These are phyloP conservation scores for Auriscalpium microsporum DNA, from an alignment of 768 basidiomycete species.

Conservation along the genomic window DNA sequence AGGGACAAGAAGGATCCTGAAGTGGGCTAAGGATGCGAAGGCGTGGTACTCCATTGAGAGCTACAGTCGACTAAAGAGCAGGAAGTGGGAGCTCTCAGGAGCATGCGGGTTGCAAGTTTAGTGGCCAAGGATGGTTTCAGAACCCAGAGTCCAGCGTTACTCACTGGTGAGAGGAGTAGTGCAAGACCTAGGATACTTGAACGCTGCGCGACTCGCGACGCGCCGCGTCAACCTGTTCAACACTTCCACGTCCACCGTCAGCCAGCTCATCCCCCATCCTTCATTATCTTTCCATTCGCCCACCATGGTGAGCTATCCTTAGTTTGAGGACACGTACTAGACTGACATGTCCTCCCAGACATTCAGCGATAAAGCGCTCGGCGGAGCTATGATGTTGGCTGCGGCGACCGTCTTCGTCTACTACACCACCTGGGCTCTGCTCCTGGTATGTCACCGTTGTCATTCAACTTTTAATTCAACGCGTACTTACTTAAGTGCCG, in stretches of 20 bases:
- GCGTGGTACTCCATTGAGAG: constrained; percentile 55
- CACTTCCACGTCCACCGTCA: neutral
- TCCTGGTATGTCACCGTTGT: constrained; percentile 51
- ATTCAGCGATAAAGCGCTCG: constrained; percentile 72
- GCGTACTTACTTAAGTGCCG: neutral
- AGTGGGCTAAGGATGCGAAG: constrained; percentile 78
- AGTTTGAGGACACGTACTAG: neutral
- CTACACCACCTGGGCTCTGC: constrained; percentile 86
- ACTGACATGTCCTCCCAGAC: constrained; percentile 37
- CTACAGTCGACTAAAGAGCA: neutral
- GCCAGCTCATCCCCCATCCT: neutral
- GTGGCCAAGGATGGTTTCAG: too few species aligned
- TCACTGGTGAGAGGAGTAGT: too few species aligned
- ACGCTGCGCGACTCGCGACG: neutral
- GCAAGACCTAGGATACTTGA: too few species aligned
- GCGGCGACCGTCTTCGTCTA: constrained; percentile 76
- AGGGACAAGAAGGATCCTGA: constrained; percentile 80
- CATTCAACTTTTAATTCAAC: neutral
- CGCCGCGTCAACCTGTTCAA: neutral
- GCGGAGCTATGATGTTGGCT: constrained; percentile 69
- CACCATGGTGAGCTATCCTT: neutral
- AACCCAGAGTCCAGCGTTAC: too few species aligned
- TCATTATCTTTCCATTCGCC: neutral
- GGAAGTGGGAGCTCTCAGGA: neutral
- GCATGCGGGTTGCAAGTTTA: too few species aligned